Percentiles rank a stretch among this genome's conserved stretches.
Evolutionary conservation across 1,284 basidiomycete genomes (phyloP).

Genomic region (Austroboletus niveus): DNA sequence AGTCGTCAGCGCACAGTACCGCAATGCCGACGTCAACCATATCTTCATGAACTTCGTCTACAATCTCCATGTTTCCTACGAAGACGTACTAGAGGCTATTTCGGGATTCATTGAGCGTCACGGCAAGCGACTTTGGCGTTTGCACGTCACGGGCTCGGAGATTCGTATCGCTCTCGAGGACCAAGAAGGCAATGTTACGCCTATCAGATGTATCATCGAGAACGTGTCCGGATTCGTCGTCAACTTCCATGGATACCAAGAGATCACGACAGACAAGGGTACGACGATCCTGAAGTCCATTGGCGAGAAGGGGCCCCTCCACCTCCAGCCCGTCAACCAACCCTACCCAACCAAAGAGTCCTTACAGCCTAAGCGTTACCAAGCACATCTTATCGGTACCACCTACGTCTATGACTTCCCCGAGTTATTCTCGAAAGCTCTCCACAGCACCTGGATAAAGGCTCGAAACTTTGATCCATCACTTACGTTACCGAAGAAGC

Average conservation of each 20-base stretch:
- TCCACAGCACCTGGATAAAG: constrained; percentile 90
- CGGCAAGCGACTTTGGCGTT: constrained; percentile 96
- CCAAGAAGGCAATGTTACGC: constrained; percentile 87
- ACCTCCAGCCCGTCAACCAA: constrained; percentile 89
- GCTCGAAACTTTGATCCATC: constrained; percentile 65
- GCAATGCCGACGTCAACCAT: constrained; percentile 93
- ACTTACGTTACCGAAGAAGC: constrained; percentile 71
- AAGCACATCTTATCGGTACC: constrained; percentile 98
- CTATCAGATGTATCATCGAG: constrained; percentile 96
- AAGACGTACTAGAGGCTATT: constrained; percentile 93
- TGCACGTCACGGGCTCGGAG: constrained; percentile 97
- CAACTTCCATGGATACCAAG: constrained; percentile 99
- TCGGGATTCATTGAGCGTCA: constrained; percentile 98
- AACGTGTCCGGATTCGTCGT: constrained; percentile 99
- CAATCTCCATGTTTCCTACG: constrained; percentile 92
- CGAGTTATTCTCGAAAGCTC: constrained; percentile 95
- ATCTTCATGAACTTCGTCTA: constrained; percentile 99
- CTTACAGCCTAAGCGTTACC: constrained; percentile 98
- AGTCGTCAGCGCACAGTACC: constrained; percentile 82
- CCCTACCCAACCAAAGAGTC: constrained; percentile 97
- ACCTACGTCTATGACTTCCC: constrained; percentile 99
- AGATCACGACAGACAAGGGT: constrained; percentile 95
- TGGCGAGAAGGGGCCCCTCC: constrained; percentile 90
- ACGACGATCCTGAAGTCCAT: constrained; percentile 94
- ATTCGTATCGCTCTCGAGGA: constrained; percentile 95